Evolutionary conservation across 2,329 filamentous ascomycete genomes (phyloP).

Genomic region (Rutstroemia sp.): DNA sequence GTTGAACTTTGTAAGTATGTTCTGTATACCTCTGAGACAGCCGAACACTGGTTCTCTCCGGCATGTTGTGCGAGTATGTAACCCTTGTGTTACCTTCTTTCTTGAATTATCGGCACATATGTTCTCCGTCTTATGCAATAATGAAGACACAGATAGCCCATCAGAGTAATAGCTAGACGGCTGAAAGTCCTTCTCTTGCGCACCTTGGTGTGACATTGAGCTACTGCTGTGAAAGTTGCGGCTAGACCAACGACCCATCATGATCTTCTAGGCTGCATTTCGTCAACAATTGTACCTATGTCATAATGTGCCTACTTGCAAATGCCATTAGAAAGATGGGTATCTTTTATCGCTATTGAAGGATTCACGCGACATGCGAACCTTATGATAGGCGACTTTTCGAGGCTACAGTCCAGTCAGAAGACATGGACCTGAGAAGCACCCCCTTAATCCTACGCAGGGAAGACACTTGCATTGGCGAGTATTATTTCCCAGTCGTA

Average conservation of each 20-base stretch:
- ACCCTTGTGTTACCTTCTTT: constrained; percentile 2
- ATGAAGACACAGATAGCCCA: background rate
- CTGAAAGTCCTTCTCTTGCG: background rate
- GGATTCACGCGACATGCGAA: too few species aligned
- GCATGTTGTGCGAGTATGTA: constrained; percentile 8
- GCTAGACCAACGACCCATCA: background rate
- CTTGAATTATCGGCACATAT: constrained; percentile 5
- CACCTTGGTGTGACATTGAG: background rate
- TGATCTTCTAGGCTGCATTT: background rate
- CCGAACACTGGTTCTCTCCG: constrained; percentile 3
- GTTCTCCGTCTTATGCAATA: background rate
- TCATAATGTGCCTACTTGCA: background rate
- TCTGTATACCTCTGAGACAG: background rate
- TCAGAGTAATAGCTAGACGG: background rate
- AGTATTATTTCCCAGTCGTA: background rate
- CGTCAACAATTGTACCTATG: background rate
- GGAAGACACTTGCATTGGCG: background rate
- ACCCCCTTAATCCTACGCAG: background rate
- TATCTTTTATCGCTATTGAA: too few species aligned
- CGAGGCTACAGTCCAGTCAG: too few species aligned
- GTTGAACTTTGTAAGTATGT: background rate
- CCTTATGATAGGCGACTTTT: background rate
- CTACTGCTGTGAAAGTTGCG: constrained; percentile 1
- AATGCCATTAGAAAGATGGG: too few species aligned
- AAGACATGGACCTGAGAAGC: too few species aligned